Evolutionary conservation across 164 flowering plant species (phyloP).

Genomic region (Nymphaea colorata): DNA sequence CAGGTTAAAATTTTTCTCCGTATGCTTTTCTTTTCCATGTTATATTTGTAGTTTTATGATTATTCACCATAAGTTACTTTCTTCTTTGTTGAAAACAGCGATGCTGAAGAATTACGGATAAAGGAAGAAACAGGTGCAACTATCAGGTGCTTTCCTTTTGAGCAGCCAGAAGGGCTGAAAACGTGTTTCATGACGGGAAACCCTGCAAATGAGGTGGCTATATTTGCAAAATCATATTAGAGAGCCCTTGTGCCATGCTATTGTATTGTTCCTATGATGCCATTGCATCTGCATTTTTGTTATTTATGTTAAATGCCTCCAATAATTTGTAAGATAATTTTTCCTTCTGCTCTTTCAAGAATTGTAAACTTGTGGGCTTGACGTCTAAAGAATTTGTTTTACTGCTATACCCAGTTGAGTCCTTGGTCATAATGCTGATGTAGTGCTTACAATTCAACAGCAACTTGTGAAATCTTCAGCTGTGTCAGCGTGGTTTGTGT

Average conservation of each 20-base stretch:
- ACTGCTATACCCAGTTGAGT: too few species aligned
- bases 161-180: constrained; percentile 59
- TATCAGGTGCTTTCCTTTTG: constrained; percentile 86
- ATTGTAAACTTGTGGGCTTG: too few species aligned
- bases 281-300: background rate
- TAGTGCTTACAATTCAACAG: too few species aligned
- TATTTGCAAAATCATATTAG: constrained; percentile 74
- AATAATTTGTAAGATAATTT: too few species aligned
- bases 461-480: too few species aligned
- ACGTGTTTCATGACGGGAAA: constrained; percentile 79
- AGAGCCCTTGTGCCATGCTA: background rate
- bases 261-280: background rate
- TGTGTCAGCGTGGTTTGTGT: too few species aligned
- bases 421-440: too few species aligned
- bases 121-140: constrained; percentile 97
- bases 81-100: constrained; percentile 26
- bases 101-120: constrained; percentile 63
- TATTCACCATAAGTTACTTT: background rate
- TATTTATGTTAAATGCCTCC: background rate
- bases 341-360: too few species aligned
- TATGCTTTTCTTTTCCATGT: background rate
- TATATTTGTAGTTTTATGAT: background rate
- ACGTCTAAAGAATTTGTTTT: too few species aligned
- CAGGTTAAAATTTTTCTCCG: constrained; percentile 31
- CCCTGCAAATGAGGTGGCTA: constrained; percentile 70